phyloP scores from a whole-genome alignment of 768 basidiomycete genomes.

The Pholiota molesta region DNA sequence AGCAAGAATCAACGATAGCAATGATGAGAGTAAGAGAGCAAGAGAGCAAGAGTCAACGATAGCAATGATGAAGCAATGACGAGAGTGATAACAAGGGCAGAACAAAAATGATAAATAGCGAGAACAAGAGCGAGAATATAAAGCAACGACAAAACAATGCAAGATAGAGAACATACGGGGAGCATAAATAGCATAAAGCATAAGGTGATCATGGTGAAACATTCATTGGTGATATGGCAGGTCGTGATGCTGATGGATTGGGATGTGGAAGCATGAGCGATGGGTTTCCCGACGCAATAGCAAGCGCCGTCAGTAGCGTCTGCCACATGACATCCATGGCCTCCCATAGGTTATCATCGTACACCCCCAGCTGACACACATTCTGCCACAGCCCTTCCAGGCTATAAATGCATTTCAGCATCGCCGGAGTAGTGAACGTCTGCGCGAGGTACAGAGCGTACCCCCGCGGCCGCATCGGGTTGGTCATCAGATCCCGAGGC shows the following conservation, averaged over 20 bases:
- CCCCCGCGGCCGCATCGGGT: constrained; percentile 19
- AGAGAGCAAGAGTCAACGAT: background rate
- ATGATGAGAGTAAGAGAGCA: no score
- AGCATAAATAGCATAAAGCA: background rate
- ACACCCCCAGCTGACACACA: constrained; percentile 67
- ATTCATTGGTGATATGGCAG: background rate
- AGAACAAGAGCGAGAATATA: background rate
- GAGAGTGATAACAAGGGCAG: background rate
- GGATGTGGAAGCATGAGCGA: constrained; percentile 18
- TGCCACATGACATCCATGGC: constrained; percentile 71
- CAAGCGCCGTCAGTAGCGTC: constrained; percentile 62
- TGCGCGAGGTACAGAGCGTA: constrained; percentile 38
- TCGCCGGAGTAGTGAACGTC: constrained; percentile 45
- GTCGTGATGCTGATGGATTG: background rate
- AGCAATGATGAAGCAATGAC: no score
- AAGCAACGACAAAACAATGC: background rate
- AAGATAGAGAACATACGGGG: background rate
- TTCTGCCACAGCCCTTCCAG: constrained; percentile 78
- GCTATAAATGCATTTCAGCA: constrained; percentile 49
- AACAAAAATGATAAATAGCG: background rate
- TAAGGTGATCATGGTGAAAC: background rate
- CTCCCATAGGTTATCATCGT: constrained; percentile 67
- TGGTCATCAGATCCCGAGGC: constrained; percentile 31
- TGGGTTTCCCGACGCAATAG: constrained; percentile 46
- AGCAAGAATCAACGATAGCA: background rate